Evolutionary conservation across 73 alveolate species (phyloP).

Genomic region (Paramecium octaurelia): DNA sequence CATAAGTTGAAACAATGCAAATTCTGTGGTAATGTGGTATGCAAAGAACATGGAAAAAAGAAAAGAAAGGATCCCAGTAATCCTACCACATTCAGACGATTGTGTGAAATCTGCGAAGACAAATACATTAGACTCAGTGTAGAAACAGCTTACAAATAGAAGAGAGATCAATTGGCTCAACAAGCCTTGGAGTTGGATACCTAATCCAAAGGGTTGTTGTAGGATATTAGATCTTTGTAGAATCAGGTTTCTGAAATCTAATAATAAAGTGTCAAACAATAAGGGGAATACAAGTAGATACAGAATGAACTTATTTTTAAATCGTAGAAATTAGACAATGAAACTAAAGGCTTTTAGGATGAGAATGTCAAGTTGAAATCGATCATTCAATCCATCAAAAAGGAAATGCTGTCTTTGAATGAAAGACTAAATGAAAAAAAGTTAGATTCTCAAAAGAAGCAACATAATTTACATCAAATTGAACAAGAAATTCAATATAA

Average conservation of each 20-base stretch:
- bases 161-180: neutral
- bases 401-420: neutral
- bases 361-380: neutral
- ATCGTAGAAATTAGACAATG: neutral
- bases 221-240: neutral
- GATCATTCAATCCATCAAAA: neutral
- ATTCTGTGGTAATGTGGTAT: conserved; percentile 39
- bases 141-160: neutral
- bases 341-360: neutral
- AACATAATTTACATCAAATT: neutral
- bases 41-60: conserved; percentile 39
- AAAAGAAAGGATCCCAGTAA: conserved; percentile 42
- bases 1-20: neutral
- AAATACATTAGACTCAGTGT: conserved; percentile 24
- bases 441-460: neutral
- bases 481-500: neutral
- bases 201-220: neutral
- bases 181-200: neutral
- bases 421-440: neutral
- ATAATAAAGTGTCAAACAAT: neutral
- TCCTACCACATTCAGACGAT: neutral
- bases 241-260: neutral
- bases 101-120: conserved; percentile 60
- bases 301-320: neutral
- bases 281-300: neutral